A percentile compares a stretch with the other conserved stretches of the same genome.
Conservation (phyloP, 176 grass and related monocot species). For the Oropetium thomaeum region DNA sequence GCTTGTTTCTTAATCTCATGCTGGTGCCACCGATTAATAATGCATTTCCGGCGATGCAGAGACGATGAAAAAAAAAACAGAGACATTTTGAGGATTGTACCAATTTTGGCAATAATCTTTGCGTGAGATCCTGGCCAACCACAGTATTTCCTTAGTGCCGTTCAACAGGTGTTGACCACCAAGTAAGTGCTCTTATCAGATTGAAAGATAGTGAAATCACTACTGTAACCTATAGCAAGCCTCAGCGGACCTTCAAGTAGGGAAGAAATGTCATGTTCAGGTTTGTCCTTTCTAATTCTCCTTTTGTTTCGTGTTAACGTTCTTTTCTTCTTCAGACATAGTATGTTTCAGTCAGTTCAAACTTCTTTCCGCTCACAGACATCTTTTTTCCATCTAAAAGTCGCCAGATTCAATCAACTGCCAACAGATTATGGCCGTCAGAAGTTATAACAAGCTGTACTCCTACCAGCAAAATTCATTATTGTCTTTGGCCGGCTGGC, state of each 20-base stretch:
- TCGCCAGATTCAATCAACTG: background rate
- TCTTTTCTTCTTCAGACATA: background rate
- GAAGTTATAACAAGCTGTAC: background rate
- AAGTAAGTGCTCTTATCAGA: background rate
- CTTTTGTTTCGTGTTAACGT: no score
- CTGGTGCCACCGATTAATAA: background rate
- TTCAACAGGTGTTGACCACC: background rate
- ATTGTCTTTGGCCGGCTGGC: no score
- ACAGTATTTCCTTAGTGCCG: background rate
- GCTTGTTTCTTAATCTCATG: background rate
- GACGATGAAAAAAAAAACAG: background rate
- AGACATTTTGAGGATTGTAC: no score
- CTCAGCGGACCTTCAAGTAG: background rate
- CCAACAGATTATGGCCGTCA: constrained; percentile 14
- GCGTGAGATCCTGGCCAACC: background rate
- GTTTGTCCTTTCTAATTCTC: constrained; percentile 3
- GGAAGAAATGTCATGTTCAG: background rate
- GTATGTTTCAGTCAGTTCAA: background rate
- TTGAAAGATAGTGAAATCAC: background rate
- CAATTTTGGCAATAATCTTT: constrained; percentile 18
- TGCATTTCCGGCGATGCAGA: background rate
- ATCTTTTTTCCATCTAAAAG: no score
- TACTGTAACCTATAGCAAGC: constrained; percentile 1
- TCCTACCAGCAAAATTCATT: background rate
- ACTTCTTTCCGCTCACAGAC: no score